phyloP scores from a whole-genome alignment of 1,284 basidiomycete species.

The Nidula niveotomentosa region DNA sequence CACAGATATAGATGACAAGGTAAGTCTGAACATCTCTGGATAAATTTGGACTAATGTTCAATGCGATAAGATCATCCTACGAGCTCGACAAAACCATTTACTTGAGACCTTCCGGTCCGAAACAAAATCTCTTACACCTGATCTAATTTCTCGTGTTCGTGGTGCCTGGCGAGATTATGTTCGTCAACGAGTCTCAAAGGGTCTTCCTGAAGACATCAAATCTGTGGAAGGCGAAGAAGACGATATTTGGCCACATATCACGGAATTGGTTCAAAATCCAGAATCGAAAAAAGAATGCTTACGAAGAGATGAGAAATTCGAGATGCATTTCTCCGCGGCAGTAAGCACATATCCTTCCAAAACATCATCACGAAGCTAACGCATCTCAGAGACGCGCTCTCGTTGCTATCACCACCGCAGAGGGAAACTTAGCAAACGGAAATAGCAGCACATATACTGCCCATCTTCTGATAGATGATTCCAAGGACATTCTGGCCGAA shows the following conservation, averaged over 20 bases:
- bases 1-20: conserved; percentile 99
- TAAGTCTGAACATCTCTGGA: conserved; percentile 21
- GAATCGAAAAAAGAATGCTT: conserved; percentile 73
- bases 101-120: conserved; percentile 64
- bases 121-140: conserved; percentile 53
- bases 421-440: conserved; percentile 37
- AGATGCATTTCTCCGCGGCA: conserved; percentile 80
- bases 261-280: conserved; percentile 45
- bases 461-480: conserved; percentile 65
- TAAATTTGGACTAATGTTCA: not conserved
- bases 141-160: conserved; percentile 60
- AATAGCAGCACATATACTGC: conserved; percentile 46
- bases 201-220: conserved; percentile 47
- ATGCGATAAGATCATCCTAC: conserved; percentile 76
- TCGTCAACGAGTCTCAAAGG: conserved; percentile 57
- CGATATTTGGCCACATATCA: conserved; percentile 52
- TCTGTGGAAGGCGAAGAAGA: conserved; percentile 49
- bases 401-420: conserved; percentile 47
- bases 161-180: conserved; percentile 70
- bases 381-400: conserved; percentile 49
- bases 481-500: conserved; percentile 74
- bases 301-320: conserved; percentile 87
- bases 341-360: conserved; percentile 38
- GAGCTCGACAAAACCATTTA: conserved; percentile 86
- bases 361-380: conserved; percentile 1